Percentiles rank a stretch among this genome's conserved stretches.
Evolutionary conservation across 1,284 basidiomycete genomes (phyloP).

Genomic region (Ceratobasidium papillatum): DNA sequence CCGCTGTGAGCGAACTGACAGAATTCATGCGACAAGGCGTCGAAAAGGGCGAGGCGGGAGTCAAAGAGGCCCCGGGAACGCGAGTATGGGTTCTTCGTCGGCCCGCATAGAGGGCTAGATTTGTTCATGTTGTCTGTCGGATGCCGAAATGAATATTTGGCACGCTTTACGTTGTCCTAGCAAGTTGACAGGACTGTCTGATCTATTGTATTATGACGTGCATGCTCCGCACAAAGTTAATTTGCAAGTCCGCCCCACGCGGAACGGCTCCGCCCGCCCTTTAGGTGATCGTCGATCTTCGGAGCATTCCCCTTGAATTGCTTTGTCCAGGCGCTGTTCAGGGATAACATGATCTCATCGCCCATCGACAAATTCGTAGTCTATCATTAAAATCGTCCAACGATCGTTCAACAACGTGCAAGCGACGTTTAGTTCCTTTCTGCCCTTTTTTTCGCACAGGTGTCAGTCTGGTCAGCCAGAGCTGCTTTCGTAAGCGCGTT

Average conservation of each 20-base stretch:
- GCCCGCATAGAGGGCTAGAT: neutral
- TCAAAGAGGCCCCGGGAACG: constrained; percentile 16
- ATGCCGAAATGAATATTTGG: constrained; percentile 7
- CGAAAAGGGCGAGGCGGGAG: constrained; percentile 10
- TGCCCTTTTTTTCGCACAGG: neutral
- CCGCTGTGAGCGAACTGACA: neutral
- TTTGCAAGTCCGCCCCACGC: neutral
- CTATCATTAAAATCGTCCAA: neutral
- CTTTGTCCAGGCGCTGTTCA: neutral
- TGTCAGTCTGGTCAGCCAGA: neutral
- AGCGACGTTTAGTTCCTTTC: neutral
- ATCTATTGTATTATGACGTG: neutral
- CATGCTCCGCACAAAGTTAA: neutral
- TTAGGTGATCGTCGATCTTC: neutral
- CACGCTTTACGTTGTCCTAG: neutral
- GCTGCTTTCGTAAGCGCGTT: neutral
- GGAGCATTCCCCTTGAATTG: neutral
- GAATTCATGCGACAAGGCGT: constrained; percentile 21
- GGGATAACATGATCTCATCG: neutral
- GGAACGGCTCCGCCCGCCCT: neutral
- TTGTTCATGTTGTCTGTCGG: neutral
- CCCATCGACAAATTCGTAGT: neutral
- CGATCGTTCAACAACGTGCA: neutral
- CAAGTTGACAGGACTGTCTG: neutral
- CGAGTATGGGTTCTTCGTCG: constrained; percentile 13